Conservation (phyloP, 345 rosid genomes). For the Linum trigynum region DNA sequence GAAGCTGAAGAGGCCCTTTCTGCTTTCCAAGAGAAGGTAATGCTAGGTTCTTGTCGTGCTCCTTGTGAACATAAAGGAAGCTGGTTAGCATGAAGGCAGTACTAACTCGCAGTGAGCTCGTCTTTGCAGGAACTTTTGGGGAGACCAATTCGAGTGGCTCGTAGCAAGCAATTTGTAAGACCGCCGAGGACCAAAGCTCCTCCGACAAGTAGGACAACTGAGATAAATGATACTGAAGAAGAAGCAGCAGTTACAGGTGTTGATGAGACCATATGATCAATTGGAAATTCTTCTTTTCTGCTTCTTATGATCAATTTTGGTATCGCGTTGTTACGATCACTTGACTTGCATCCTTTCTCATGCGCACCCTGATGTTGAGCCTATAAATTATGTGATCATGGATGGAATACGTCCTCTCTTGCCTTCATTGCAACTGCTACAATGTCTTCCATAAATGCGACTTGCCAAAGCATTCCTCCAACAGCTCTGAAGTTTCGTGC, state of each 20-base stretch:
- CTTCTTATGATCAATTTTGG: too few relatives aligned
- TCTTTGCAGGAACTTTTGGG: conserved; percentile 51
- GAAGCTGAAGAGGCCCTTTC: conserved; percentile 56
- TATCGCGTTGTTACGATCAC: too few relatives aligned
- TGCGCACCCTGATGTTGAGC: too few relatives aligned
- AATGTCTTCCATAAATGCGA: too few relatives aligned
- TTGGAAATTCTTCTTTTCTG: too few relatives aligned
- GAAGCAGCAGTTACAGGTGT: conserved; percentile 23
- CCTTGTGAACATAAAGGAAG: too few relatives aligned
- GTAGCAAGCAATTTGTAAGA: conserved; percentile 67
- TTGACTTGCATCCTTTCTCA: too few relatives aligned
- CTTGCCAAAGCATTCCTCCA: too few relatives aligned
- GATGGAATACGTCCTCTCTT: too few relatives aligned
- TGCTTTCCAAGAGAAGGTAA: conserved; percentile 64
- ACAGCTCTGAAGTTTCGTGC: too few relatives aligned
- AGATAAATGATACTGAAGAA: conserved; percentile 16
- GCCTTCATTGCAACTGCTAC: too few relatives aligned
- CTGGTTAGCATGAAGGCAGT: neutral
- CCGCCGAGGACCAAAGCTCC: conserved; percentile 32
- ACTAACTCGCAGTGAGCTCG: conserved; percentile 2
- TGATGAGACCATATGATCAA: neutral
- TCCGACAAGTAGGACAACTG: conserved; percentile 31
- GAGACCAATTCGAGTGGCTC: conserved; percentile 57
- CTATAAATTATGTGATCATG: too few relatives aligned
- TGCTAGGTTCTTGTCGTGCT: neutral